Conservation (phyloP, 2,329 filamentous ascomycete species). For the Fusarium sp. region DNA sequence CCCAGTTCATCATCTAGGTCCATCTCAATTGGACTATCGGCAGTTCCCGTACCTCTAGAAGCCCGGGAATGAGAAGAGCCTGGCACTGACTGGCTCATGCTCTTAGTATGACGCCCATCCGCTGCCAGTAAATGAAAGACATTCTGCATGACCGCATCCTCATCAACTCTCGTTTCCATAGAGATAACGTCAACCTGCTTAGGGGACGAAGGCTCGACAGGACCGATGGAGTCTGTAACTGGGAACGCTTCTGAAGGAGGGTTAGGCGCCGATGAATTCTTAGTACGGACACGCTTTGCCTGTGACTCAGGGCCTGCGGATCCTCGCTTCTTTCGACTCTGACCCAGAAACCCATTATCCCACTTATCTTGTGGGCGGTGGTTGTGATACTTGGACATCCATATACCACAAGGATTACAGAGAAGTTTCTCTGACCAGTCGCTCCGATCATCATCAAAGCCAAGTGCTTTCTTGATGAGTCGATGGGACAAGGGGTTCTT, state of each 20-base stretch:
- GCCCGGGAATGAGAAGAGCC: constrained; percentile 67
- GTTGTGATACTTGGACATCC: constrained; percentile 87
- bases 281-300: constrained; percentile 63
- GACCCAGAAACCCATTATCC: constrained; percentile 72
- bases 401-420: constrained; percentile 97
- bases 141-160: constrained; percentile 12
- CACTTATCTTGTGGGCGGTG: constrained; percentile 89
- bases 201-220: constrained; percentile 56
- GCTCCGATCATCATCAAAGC: constrained; percentile 71
- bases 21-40: constrained; percentile 67
- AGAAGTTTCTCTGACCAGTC: constrained; percentile 79
- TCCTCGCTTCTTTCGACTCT: constrained; percentile 64
- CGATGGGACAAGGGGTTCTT: constrained; percentile 76
- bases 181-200: constrained; percentile 39
- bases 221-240: constrained; percentile 65
- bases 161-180: constrained; percentile 31
- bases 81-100: constrained; percentile 45
- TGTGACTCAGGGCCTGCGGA: constrained; percentile 57
- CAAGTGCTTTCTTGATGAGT: constrained; percentile 81
- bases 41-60: constrained; percentile 67
- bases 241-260: constrained; percentile 67
- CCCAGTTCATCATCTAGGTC: constrained; percentile 63
- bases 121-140: constrained; percentile 5
- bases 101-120: constrained; percentile 20
- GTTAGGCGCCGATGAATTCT: constrained; percentile 60